A percentile compares a stretch with the other conserved stretches of the same genome.
These are phyloP conservation scores for Fusarium sp. DNA, from an alignment of 2,329 filamentous ascomycete species.

Conservation along the genomic window DNA sequence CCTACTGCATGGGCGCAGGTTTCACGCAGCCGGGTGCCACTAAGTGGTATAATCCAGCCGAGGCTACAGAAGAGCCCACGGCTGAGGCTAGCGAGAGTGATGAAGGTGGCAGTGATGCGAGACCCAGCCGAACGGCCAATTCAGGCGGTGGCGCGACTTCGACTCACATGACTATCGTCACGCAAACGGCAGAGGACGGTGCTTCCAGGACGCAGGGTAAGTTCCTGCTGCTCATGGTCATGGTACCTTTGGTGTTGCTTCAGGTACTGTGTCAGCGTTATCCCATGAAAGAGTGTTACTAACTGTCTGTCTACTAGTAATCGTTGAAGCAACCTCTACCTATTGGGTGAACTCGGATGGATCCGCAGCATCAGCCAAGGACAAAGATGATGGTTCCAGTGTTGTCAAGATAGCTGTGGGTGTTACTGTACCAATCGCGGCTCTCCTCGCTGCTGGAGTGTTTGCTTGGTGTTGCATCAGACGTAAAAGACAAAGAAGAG, in stretches of 20 bases:
- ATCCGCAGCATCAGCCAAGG: constrained; percentile 30
- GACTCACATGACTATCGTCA: constrained; percentile 45
- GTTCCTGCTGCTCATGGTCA: constrained; percentile 48
- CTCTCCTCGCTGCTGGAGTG: constrained; percentile 13
- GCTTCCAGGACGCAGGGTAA: constrained; percentile 47
- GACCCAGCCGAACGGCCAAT: constrained; percentile 42
- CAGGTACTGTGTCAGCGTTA: constrained; percentile 45
- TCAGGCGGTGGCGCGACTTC: constrained; percentile 36
- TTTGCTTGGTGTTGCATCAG: constrained; percentile 36
- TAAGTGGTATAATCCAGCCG: constrained; percentile 45
- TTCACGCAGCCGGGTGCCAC: constrained; percentile 46
- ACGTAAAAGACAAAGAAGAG: constrained; percentile 26
- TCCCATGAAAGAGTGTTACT: neutral
- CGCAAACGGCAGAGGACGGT: constrained; percentile 45
- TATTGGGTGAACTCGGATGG: constrained; percentile 43
- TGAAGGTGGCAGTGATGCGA: constrained; percentile 12
- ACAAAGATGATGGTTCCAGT: constrained; percentile 12
- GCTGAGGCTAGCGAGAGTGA: neutral
- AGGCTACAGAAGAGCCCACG: constrained; percentile 31
- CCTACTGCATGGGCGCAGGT: constrained; percentile 48
- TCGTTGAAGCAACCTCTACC: constrained; percentile 45
- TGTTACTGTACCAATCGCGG: constrained; percentile 34
- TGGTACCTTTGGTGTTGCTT: constrained; percentile 47
- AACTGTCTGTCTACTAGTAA: constrained; percentile 35
- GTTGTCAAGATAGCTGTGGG: constrained; percentile 44